These are phyloP conservation scores for Cryptosporidium meleagridis DNA, from an alignment of 169 alveolate species.

Conservation along the genomic window DNA sequence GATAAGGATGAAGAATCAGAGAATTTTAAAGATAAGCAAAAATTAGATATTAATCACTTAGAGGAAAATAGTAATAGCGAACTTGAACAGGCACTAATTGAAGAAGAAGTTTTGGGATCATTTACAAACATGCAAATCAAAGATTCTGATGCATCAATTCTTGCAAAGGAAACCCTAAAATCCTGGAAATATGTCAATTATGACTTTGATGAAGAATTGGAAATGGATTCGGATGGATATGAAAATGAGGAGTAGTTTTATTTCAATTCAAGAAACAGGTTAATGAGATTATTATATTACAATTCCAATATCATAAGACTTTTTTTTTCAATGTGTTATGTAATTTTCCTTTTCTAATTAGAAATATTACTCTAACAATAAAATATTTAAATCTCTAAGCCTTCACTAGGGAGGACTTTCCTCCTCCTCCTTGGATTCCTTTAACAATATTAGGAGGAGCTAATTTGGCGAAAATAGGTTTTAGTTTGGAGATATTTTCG, in stretches of 20 bases:
- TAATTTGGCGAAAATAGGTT: conserved; percentile 54
- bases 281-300: neutral
- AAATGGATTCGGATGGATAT: neutral
- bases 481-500: conserved; percentile 64
- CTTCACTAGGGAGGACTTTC: conserved; percentile 47
- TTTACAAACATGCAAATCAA: neutral
- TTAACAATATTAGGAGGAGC: conserved; percentile 74
- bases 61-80: neutral
- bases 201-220: conserved; percentile 37
- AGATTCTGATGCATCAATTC: conserved; percentile 4
- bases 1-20: conserved; percentile 2
- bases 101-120: neutral
- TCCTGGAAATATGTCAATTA: conserved; percentile 59
- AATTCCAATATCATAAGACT: neutral
- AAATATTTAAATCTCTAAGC: conserved; percentile 1
- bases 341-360: neutral
- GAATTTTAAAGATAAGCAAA: neutral
- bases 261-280: neutral
- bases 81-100: neutral
- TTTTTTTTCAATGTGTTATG: neutral
- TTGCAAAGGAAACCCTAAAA: conserved; percentile 58
- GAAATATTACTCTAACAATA: neutral
- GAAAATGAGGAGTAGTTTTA: conserved; percentile 11
- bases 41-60: neutral
- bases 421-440: conserved; percentile 74